Evolutionary conservation across 495 filamentous ascomycete species (phyloP), one percentile per base, ranked within the genome.

Genomic region (Penicillium cosmopolitanum): DNA sequence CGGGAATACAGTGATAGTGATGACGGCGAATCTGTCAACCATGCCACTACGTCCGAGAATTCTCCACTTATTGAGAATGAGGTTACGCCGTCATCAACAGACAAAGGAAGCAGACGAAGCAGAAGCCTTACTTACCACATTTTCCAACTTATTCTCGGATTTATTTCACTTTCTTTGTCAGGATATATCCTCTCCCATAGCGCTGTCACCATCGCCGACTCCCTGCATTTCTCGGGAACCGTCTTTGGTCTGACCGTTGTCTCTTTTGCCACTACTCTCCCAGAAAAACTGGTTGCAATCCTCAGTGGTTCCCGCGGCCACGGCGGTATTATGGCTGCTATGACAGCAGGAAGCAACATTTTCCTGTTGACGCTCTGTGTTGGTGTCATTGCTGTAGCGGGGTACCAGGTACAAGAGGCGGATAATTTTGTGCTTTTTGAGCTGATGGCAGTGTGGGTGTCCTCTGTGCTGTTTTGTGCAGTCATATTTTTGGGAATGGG

Each of bases 251-350:
- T 84, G 25, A 80, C 76, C 0, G 72, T 87, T 12, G 67, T 87
- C 2, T 75, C 84, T 0, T 75, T 85, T 52, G 83, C 83, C 16
- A 85, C 83, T 0, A 86, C 83, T 0, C 61, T 86, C 1, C 83
- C 83, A 1, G 83, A 85, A 67, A 86, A 85, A 58, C 72, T 85
- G 21, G 62, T 84, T 16, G 74, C 81, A 9, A 65, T 82, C 1
- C 28, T 86, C 6, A 74, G 77, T 38, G 79, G 81, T 9, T 60
- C 52, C 2, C 71, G 79, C 1, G 76, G 77, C 2, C 76, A 84
- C 19, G 61, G 66, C 1, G 80, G 82, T 3, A 81, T 85, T 53
- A 51, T 86, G 23, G 78, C 83, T 52, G 83, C 82, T 3, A 82
- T 74, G 28, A 83, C 80, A 11, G 83, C 77, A 25, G 82, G 83